Evolutionary conservation across 805 yeast species (phyloP).

Genomic region (Candida xiaguanensis): DNA sequence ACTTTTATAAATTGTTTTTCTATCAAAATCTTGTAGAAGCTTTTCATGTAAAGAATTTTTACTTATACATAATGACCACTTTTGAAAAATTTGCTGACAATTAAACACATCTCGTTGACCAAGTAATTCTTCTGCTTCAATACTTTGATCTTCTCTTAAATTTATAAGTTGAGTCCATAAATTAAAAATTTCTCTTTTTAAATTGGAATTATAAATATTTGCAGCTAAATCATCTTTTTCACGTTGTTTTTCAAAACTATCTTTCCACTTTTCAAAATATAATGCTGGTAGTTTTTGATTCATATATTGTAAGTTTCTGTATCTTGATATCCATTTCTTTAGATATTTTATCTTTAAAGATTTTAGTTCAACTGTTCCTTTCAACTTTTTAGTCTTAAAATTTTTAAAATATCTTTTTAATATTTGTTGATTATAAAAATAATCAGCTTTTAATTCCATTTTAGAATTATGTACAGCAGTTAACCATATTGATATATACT

Average conservation of each 20-base stretch:
- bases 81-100: slow-evolving; percentile 1
- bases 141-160: background rate
- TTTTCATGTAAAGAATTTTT: slow-evolving; percentile 1
- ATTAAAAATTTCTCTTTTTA: background rate
- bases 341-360: slow-evolving; percentile 6
- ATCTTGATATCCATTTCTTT: background rate
- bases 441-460: slow-evolving; percentile 11
- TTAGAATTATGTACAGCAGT: background rate
- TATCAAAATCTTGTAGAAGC: slow-evolving; percentile 17
- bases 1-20: slow-evolving; percentile 24
- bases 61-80: background rate
- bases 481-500: background rate
- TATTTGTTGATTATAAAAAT: slow-evolving; percentile 3
- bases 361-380: background rate
- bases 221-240: background rate
- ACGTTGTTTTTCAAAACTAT: background rate
- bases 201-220: background rate
- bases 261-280: background rate
- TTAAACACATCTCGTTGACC: background rate
- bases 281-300: background rate
- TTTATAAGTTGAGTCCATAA: background rate
- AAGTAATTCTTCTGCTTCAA: background rate
- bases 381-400: background rate
- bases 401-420: background rate
- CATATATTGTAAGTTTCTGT: background rate